These are phyloP conservation scores for Stagonosporopsis vannaccii DNA, from an alignment of 2,329 filamentous ascomycete species.

Conservation along the genomic window DNA sequence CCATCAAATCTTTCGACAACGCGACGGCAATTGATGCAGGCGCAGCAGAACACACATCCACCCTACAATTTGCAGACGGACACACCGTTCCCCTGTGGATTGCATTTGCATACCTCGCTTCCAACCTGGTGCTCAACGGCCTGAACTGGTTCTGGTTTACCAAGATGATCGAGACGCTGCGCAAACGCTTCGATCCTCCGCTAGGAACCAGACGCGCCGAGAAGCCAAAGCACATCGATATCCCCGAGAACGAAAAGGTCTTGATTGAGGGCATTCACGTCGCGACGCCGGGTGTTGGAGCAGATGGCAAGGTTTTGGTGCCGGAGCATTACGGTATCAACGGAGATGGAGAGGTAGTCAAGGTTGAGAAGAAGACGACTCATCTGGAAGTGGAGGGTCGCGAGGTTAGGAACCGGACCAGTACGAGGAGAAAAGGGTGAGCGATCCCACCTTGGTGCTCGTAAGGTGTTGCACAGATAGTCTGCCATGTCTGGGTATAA, in stretches of 20 bases:
- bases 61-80: conserved; percentile 58
- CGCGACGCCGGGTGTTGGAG: conserved; percentile 34
- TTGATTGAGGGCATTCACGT: conserved; percentile 45
- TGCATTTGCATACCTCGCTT: conserved; percentile 69
- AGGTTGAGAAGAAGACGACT: conserved; percentile 30
- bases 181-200: conserved; percentile 74
- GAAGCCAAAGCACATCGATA: conserved; percentile 22
- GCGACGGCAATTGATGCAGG: conserved; percentile 27
- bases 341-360: conserved; percentile 21
- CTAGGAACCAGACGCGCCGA: conserved; percentile 50
- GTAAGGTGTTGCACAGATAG: not conserved
- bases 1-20: conserved; percentile 38
- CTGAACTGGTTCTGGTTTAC: conserved; percentile 87
- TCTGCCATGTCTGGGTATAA: not conserved
- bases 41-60: conserved; percentile 48
- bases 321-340: conserved; percentile 30
- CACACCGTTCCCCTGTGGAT: conserved; percentile 71
- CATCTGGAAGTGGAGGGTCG: conserved; percentile 39
- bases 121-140: conserved; percentile 75
- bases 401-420: conserved; percentile 37
- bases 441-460: not conserved
- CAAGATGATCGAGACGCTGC: conserved; percentile 83
- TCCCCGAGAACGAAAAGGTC: conserved; percentile 39
- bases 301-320: conserved; percentile 19
- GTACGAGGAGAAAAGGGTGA: conserved; percentile 24